Percentiles rank a stretch among this genome's conserved stretches.
Evolutionary conservation across 768 basidiomycete genomes (phyloP).

Genomic region (Suillus fuscotomentosus): DNA sequence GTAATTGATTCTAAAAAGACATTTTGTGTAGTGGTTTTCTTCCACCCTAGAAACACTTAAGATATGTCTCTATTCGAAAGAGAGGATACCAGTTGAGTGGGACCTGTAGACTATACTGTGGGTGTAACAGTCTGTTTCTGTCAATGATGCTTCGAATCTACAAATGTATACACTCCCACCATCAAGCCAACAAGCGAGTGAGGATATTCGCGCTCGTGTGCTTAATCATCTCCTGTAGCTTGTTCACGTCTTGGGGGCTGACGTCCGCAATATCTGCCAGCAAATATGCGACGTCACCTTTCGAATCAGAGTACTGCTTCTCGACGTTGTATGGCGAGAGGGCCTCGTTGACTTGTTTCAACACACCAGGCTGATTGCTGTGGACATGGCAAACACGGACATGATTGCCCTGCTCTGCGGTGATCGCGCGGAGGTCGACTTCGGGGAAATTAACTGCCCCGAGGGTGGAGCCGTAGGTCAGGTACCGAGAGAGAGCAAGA

Average conservation of each 20-base stretch:
- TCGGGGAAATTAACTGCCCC: conserved; percentile 99
- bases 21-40: conserved; percentile 12
- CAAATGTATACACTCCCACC: neutral
- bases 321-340: conserved; percentile 96
- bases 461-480: conserved; percentile 86
- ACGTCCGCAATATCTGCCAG: conserved; percentile 97
- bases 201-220: conserved; percentile 84
- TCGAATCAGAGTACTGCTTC: conserved; percentile 99
- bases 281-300: conserved; percentile 89
- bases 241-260: conserved; percentile 74
- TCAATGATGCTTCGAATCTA: conserved; percentile 1
- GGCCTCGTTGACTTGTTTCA: conserved; percentile 92
- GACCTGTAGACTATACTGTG: conserved; percentile 15
- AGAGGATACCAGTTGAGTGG: conserved; percentile 53
- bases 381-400: conserved; percentile 95
- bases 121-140: conserved; percentile 36
- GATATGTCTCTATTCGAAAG: conserved; percentile 8
- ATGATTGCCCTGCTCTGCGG: conserved; percentile 73
- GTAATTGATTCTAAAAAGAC: conserved; percentile 10
- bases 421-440: conserved; percentile 92
- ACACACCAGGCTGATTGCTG: conserved; percentile 92
- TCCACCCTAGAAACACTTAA: neutral
- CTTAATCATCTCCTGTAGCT: conserved; percentile 74
- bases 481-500: conserved; percentile 79
- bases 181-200: conserved; percentile 76